Base-by-base conservation (phyloP, 2,329 filamentous ascomycete species). In the Cadophora malorum region DNA sequence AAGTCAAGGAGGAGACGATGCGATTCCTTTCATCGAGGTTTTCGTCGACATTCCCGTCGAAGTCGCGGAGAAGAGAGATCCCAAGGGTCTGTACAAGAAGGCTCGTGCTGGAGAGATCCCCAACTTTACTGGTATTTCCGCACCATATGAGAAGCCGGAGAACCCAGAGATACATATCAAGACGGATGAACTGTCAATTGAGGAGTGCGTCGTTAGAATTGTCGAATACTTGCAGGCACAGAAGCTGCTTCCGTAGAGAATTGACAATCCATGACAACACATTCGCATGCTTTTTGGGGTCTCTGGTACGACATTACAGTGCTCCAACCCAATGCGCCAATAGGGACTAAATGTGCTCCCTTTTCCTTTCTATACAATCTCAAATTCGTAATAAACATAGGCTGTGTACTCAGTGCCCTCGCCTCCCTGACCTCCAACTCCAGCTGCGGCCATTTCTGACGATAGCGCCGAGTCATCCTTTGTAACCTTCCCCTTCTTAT, bases 1-100 rank as follows among this genome's bases (percentile, higher is more conserved):
- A 66, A 76, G 80, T 45, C 80, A 85, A 62, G 81, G 81, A 66
- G 82, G 83, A 67, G 90, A 91, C 73, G 79, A 83, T 1, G 83
- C 91, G 0, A 86, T 98, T 67, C 90, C 92, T 10, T 99, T 99
- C 79, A 86, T 99, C 73, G 96, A 99, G 83, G 93, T 98, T 67
- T 97, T 89, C 78, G 90, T 99, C 71, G 94, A 99, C 80, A 89
- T 98, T 14, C 92, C 94, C 16, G 86, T 98, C 73, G 92, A 93
- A 80, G 93, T 96, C 55, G 95, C 96, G 47, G 95, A 98, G 87
- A 85, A 95, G 86, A 89, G 96, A 71, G 96, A 99, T 78, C 96
- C 96, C 60, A 99, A 99, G 88, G 96, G 95, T 5, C 83, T 98
- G 69, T 99, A 99, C 83, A 97, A 97, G 86, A 97, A 97, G 88